Evolutionary conservation across 257 asterid genomes (phyloP), one percentile per base, ranked within the genome.

Genomic region (Paulownia fortunei): DNA sequence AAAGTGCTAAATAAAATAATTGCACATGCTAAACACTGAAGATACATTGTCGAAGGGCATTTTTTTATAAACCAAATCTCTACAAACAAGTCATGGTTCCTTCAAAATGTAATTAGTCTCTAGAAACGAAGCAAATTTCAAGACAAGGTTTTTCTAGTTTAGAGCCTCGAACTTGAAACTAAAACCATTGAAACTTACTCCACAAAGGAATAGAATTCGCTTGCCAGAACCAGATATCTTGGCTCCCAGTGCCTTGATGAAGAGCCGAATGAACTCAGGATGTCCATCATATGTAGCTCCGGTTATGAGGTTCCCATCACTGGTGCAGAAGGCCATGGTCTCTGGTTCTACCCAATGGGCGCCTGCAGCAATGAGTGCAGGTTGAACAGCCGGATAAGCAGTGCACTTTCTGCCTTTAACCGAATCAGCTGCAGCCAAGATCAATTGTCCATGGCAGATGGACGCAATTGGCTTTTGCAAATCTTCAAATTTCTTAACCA

Each of bases 281-380:
- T 95, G 96, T 34, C 98, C 97, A 3, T 88, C 88, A 36, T 93
- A 95, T 26, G 96, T 90, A 52, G 92, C 87, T 71, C 88, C 96
- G 21, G 98, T 95, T 76, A 95, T 89, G 76, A 96, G 94, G 84
- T 90, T 90, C 54, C 90, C 96, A 65, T 96, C 98, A 62, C 79
- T 73, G 21, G 85, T 86, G 82, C 98, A 93, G 76, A 85, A 91
- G 49, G 97, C 91, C 91, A 75, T 74, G 36, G 89, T 93, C 81
- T 89, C 92, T 12, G 98, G 97, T 74, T 91, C 97, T 4, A 84
- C 90, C 99, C 98, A 95, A 69, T 90, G 86, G 59, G 98, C 97
- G 60, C 98, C 99, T 7, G 97, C 96, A 60, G 94, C 96, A 60
- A 90, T 24, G n/a, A 95, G 90, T 15, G 85, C 90, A 60, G 96